Base-by-base conservation (phyloP, 441 rosid genomes). In the Arabidopsis hybrid region DNA sequence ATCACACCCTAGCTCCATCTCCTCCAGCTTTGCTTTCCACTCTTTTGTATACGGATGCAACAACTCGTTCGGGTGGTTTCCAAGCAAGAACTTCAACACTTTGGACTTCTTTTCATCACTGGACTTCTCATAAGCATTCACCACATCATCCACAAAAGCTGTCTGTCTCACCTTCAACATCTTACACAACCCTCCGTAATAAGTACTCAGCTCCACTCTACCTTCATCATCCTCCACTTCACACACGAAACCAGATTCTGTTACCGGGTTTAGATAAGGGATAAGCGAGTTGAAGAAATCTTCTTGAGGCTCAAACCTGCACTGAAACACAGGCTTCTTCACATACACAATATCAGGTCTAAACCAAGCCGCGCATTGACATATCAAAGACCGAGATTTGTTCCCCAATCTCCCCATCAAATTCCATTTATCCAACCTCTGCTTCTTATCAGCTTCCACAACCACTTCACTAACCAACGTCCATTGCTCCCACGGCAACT, bases 11-110 rank as follows among this genome's bases (percentile, higher is more conserved):
- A 94, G 32, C 80, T 92, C 99, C 87, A 84, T 81, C 82, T 92
- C 99, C 82, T 94, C 99, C 81, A 92, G 79, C 78, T 89, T 94
- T 11, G 88, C 92, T 79, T 94, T 94, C 97, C 99, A 90, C 76
- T 94, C 99, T 79, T 83, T 94, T 0, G 97, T 89, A 75, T 88
- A 92, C 0, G 99, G 99, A 87, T 94, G 99, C 86, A 94, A 79
- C 81, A 94, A 52, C 14, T 75, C 86, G 14, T 82, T 64, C 0
- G 95, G 99, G 76, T 92, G 97, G 81, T 92, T 90, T 36, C 42
- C 72, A 26, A 92, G 69, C 91, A 95, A 84, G 70, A 92, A 94
- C 86, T 79, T 87, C 81, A 88, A 81, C 65, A 97, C 93, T 80
- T 63, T 74, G 0, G 83, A 84, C 71, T 89, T 92, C 85, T 85